Percentiles rank a stretch among this genome's conserved stretches.
phyloP scores from a whole-genome alignment of 1,284 basidiomycete species.

The Ceratobasidium papillatum region DNA sequence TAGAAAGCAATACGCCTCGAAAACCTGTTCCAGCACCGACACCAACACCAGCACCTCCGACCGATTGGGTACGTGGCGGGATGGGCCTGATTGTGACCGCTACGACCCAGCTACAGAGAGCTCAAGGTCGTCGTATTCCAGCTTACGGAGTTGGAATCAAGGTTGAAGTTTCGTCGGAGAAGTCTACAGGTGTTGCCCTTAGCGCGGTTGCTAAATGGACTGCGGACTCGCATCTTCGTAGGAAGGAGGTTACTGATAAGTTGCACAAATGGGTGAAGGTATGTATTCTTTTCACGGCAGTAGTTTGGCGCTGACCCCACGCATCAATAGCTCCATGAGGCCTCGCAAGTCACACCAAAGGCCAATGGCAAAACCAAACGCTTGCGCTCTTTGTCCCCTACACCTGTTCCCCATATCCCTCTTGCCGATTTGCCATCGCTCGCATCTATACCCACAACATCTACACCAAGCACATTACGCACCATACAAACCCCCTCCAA shows the following conservation, averaged over 20 bases:
- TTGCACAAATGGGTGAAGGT: constrained; percentile 72
- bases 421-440: constrained; percentile 71
- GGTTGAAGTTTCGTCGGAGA: constrained; percentile 71
- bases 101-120: constrained; percentile 72
- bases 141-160: constrained; percentile 85
- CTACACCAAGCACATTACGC: constrained; percentile 53
- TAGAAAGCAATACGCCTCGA: constrained; percentile 54
- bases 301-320: constrained; percentile 38
- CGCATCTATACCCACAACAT: constrained; percentile 52
- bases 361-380: constrained; percentile 39
- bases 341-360: constrained; percentile 46
- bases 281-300: constrained; percentile 42
- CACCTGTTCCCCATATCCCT: constrained; percentile 65
- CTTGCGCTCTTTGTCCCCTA: constrained; percentile 42
- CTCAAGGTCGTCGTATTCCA: constrained; percentile 70
- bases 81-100: constrained; percentile 79
- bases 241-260: constrained; percentile 65
- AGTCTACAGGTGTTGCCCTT: constrained; percentile 81
- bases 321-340: constrained; percentile 60
- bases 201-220: constrained; percentile 86
- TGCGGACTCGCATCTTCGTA: constrained; percentile 66
- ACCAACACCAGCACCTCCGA: constrained; percentile 48
- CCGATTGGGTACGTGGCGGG: constrained; percentile 77
- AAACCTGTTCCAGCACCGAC: constrained; percentile 49
- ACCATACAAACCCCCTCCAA: constrained; percentile 59